Evolutionary conservation across 331 rosid genomes (phyloP).

Genomic region (Rhamnella rubrinervis): DNA sequence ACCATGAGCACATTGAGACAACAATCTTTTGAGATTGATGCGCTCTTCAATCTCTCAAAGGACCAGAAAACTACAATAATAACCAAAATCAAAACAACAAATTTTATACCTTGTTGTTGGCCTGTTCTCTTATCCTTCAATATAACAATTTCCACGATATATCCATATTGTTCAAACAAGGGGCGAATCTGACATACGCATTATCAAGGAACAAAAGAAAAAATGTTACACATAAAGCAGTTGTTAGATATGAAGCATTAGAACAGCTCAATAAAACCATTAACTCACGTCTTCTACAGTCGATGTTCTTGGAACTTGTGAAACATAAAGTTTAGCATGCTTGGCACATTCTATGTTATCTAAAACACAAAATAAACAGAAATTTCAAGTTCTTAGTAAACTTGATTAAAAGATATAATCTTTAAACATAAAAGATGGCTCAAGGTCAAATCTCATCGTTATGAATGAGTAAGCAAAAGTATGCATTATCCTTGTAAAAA

Average conservation of each 20-base stretch:
- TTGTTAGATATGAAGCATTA: neutral
- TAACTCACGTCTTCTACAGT: conserved; percentile 62
- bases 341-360: conserved; percentile 44
- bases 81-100: neutral
- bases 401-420: neutral
- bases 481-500: too few relatives aligned
- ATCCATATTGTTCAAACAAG: conserved; percentile 70
- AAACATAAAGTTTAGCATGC: conserved; percentile 70
- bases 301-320: conserved; percentile 70
- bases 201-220: neutral
- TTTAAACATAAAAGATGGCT: neutral
- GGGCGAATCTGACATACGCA: conserved; percentile 55
- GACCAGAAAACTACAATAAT: neutral
- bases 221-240: conserved; percentile 6
- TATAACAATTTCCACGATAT: conserved; percentile 69
- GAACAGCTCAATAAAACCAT: conserved; percentile 3
- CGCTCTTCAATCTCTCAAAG: neutral
- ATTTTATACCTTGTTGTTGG: conserved; percentile 63
- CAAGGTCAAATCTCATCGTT: conserved; percentile 26
- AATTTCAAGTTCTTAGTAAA: neutral
- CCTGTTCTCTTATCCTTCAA: conserved; percentile 76
- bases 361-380: conserved; percentile 15
- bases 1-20: too few relatives aligned
- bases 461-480: too few relatives aligned
- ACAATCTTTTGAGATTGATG: neutral